Evolutionary conservation across 306 rosid species (phyloP), one percentile per base, ranked within the genome.

Genomic region (Gynostemma pentaphyllum): DNA sequence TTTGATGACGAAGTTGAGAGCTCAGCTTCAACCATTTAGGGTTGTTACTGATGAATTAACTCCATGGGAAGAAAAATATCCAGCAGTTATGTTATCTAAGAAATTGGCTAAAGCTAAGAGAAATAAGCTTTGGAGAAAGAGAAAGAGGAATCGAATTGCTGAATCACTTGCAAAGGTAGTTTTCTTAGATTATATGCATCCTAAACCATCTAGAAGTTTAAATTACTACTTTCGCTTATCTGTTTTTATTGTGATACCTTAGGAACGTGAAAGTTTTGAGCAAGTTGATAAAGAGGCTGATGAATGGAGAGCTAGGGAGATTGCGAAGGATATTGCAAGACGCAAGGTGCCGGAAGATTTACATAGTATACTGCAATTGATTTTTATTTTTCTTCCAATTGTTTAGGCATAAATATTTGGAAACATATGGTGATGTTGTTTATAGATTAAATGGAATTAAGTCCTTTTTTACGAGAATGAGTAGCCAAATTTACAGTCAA

Each of bases 11-110:
- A 80, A 66, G 74, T 72, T 89, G 34, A 72, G 76, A 53, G 76
- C 68, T 70, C 87, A 73, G 70, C 76, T 89, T 16, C 91, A 84
- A 66, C 91, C 95, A 10, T 89, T 83, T 44, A 79, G 85, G 44
- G 62, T 60, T 67, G 68, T 74, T 21, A 41, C 64, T 1, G 85
- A 78, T 56, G 90, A 80, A 62, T 75, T 63, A 22, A 68, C 79
- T 81, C 96, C 90, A 0, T 84, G 96, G 98, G 94, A 86, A 79
- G 96, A 85, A 69, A 87, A 85, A 69, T 85, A 81, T 66, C 83
- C 83, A 0, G 79, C 76, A 5, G 63, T 77, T 44, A 78, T 73
- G 68, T 71, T 92, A 23, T 59, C 86, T 0, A 59, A 74, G 67
- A 92, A 77, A 67, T 54, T 78, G 45, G 55, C 26, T 5, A 92